Base-by-base conservation (phyloP, 1,139 yeast species). In the Nadsonia starkeyi-henricii region DNA sequence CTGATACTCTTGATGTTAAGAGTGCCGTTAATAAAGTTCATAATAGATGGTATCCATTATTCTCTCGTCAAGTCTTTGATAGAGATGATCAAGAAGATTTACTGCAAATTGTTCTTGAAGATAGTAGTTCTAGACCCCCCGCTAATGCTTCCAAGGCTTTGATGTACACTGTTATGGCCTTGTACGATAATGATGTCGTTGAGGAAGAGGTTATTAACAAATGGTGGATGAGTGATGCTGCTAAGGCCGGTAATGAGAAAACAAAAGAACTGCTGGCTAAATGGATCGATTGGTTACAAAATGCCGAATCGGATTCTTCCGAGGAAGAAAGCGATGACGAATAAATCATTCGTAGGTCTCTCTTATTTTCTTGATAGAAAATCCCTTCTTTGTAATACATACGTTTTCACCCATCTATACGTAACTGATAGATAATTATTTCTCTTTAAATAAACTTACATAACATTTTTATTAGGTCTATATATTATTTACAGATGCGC, bases 271-370 rank as follows among this genome's bases (percentile, higher is more conserved):
- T 80, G 54, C 76, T 85, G 2, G 74, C 69, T 15, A 81, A 80
- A 63, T 89, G 89, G 78, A 73, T 91, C 18, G 85, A 81, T 20
- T 88, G 96, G 96, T 73, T 91, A 50, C 73, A 76, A 59, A 85
- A 79, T 47, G 96, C 96, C 1, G 96, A 86, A 59, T 94, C 85
- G 62, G 95, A 84, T 60, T 67, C 74, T 44, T 68, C 69, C 3
- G 78, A 74, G 4, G 73, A 66, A 12, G 73, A 67, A 9, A 72
- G 67, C 20, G 62, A 55, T n/a, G 61, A 57, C 7, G 50, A 49
- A 12, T 47, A 50, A 43, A 23, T 23, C 9, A 23, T 23, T 23
- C 5, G 28, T 23, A 5, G 9, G 9, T 23, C 28, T 23, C 9
- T 23, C 9, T 23, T 5, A 9, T 23, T 23, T 5, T 23, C 28